A percentile compares a stretch with the other conserved stretches of the same genome.
Evolutionary conservation across 495 filamentous ascomycete species (phyloP).

Genomic region (Cairneyella variabilis): DNA sequence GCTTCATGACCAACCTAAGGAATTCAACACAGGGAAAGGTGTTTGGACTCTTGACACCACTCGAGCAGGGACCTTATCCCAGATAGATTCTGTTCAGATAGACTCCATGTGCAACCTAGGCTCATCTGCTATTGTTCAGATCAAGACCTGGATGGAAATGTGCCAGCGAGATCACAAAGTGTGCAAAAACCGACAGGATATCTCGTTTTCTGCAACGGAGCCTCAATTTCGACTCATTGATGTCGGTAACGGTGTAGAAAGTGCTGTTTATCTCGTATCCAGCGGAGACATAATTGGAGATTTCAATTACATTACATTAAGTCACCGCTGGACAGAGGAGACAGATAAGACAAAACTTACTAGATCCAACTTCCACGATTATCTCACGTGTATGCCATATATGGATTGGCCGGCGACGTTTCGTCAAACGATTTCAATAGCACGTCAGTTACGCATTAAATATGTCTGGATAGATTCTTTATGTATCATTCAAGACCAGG

Average conservation of each 20-base stretch:
- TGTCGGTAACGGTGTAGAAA: not conserved
- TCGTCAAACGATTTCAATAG: slow-evolving; percentile 1
- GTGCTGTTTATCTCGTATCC: not conserved
- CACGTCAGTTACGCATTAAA: not conserved
- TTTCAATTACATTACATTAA: not conserved
- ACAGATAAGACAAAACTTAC: slow-evolving; percentile 2
- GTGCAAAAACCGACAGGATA: not conserved
- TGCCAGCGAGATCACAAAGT: not conserved
- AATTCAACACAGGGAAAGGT: not conserved
- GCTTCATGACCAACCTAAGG: not conserved
- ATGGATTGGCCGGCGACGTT: not conserved
- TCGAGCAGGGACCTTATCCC: not conserved
- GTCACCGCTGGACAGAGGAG: not conserved
- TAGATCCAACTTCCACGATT: not conserved
- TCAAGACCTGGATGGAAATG: not conserved
- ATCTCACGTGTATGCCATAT: not conserved
- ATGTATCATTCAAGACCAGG: not conserved
- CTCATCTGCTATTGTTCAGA: not conserved
- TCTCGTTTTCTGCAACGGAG: not conserved
- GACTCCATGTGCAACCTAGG: not conserved
- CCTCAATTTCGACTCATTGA: not conserved
- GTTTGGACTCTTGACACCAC: not conserved
- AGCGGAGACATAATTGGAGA: not conserved
- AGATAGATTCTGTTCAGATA: not conserved
- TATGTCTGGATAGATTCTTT: slow-evolving; percentile 2